phyloP scores from a whole-genome alignment of 1,284 basidiomycete genomes.

The Trametes pubescens region DNA sequence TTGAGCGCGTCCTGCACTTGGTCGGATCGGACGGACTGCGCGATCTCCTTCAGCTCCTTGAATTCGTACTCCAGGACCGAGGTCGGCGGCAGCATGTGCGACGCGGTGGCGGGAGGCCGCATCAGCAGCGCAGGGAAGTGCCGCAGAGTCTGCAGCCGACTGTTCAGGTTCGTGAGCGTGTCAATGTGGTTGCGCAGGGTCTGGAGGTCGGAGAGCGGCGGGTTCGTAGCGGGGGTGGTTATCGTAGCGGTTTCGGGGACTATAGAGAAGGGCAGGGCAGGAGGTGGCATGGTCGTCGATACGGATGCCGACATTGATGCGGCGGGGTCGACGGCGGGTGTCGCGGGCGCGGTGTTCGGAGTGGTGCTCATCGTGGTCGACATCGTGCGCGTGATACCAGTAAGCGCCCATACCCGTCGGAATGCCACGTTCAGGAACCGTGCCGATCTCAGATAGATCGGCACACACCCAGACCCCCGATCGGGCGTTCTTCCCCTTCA shows the following conservation, averaged over 20 bases:
- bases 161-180: conserved; percentile 54
- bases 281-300: conserved; percentile 20
- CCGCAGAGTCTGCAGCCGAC: conserved; percentile 52
- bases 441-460: conserved; percentile 12
- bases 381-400: conserved; percentile 1
- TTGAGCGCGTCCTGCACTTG: conserved; percentile 61
- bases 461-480: conserved; percentile 7
- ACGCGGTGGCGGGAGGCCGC: conserved; percentile 33
- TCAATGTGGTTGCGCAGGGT: conserved; percentile 54
- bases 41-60: conserved; percentile 53
- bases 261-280: conserved; percentile 9
- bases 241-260: neutral
- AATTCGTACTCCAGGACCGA: conserved; percentile 37
- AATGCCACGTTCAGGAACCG: conserved; percentile 5
- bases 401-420: conserved; percentile 9
- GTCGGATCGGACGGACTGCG: conserved; percentile 54
- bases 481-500: conserved; percentile 5
- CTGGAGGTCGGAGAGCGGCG: conserved; percentile 15
- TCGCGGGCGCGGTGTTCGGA: conserved; percentile 6
- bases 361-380: conserved; percentile 29
- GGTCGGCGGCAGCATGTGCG: conserved; percentile 26
- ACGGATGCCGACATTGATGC: neutral
- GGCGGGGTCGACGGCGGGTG: conserved; percentile 3
- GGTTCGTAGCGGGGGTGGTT: neutral
- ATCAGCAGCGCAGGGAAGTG: conserved; percentile 53